Evolutionary conservation across 1,139 yeast species (phyloP), one percentile per base, ranked within the genome.

Genomic region (Saccharomycopsis hybrid): DNA sequence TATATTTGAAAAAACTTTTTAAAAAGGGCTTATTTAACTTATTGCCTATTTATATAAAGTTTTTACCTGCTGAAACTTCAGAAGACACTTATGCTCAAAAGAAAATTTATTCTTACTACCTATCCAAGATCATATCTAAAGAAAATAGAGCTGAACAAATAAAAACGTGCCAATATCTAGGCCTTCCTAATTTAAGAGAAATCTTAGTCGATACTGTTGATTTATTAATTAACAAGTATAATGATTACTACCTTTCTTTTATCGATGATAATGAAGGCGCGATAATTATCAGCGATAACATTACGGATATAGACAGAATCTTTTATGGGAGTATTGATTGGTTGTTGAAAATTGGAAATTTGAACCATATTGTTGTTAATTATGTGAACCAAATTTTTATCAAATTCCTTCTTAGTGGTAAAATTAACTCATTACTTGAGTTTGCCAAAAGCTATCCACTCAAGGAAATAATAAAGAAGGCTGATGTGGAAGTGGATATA

Each of bases 311-410:
- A 4, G 95, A 87, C 64, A 62, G 60, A 49, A 74, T 74, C 55
- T 63, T 85, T 44, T 77, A 74, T 55, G 68, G 73, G 31, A 74
- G 87, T 1, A 81, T 85, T 2, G 87, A 83, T 55, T 89, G 96
- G 95, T 78, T 84, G 55, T 69, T 77, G 4, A 39, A 44, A 47
- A 83, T 80, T 40, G 82, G 86, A 11, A 69, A 72, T 27, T 77
- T 87, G 81, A 75, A 77, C 63, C 73, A 74, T 36, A 95, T 87
- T 61, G 82, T 87, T 1, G 70, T 87, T 4, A 72, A 73, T 38
- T 78, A 89, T 0, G 70, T 81, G 0, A 68, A 82, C 27, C 71
- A 78, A 1, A 68, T 87, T 4, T 72, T 82, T 39, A 75, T 90
- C 56, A 70, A 90, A 50, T 83, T 87, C 53, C 65, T 89, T 52